Conservation (phyloP, 2,329 filamentous ascomycete genomes). For the Gyromitra esculenta region DNA sequence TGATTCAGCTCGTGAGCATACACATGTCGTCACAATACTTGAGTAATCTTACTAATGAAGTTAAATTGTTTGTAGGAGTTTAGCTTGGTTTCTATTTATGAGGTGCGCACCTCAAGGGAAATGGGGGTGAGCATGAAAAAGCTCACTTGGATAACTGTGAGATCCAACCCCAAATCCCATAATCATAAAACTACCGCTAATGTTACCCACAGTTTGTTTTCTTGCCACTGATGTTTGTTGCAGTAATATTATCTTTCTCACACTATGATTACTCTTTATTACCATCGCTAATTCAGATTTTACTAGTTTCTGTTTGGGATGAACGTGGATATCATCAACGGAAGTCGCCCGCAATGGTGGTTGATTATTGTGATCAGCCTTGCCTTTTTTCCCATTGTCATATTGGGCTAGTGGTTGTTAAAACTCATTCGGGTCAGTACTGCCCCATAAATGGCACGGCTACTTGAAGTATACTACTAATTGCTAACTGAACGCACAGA, state of each 20-base stretch:
- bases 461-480: not conserved
- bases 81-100: conserved; percentile 19
- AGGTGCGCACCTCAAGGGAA: conserved; percentile 9
- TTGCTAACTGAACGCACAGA: not conserved
- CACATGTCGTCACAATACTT: not conserved
- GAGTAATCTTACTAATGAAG: not conserved
- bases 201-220: conserved; percentile 8
- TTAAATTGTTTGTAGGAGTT: conserved; percentile 5
- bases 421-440: not conserved
- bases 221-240: conserved; percentile 30
- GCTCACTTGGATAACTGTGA: conserved; percentile 25
- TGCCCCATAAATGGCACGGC: not conserved
- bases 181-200: not conserved
- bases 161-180: not conserved
- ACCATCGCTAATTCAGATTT: not conserved
- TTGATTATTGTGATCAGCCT: conserved; percentile 4
- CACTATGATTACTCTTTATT: not conserved
- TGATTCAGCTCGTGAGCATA: conserved; percentile 15
- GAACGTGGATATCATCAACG: conserved; percentile 4
- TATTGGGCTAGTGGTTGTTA: not conserved
- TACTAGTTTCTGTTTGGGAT: conserved; percentile 18
- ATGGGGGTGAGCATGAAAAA: conserved; percentile 29
- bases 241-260: not conserved
- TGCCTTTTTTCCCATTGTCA: not conserved
- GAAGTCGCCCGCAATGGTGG: conserved; percentile 2